These are phyloP conservation scores for Pythium brachiatum DNA, from an alignment of 352 stramenopile genomes.

Conservation along the genomic window DNA sequence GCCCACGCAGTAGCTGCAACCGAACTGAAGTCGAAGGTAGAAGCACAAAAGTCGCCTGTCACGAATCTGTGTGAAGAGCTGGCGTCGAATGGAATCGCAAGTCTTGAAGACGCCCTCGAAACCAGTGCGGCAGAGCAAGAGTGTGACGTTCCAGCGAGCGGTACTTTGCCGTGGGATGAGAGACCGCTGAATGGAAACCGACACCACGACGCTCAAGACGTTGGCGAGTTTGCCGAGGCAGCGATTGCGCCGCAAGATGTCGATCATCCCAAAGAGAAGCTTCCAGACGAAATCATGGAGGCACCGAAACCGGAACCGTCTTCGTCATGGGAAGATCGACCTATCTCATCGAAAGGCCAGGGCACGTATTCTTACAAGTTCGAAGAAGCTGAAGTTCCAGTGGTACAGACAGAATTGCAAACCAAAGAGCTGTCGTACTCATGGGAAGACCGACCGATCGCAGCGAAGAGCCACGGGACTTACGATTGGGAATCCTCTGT, in stretches of 20 bases:
- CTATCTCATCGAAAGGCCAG: neutral
- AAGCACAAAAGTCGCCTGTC: slow-evolving; percentile 5
- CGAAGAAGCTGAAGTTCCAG: neutral
- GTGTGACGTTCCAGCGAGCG: neutral
- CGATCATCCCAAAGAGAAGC: neutral
- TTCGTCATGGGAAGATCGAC: slow-evolving; percentile 16
- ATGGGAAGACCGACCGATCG: slow-evolving; percentile 21
- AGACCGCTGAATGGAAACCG: slow-evolving; percentile 10
- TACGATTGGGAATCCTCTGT: slow-evolving; percentile 10
- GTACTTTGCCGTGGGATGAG: slow-evolving; percentile 6
- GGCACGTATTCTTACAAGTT: neutral
- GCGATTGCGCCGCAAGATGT: neutral
- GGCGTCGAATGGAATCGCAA: slow-evolving; percentile 14
- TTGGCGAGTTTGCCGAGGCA: neutral
- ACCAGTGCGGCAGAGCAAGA: neutral
- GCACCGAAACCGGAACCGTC: neutral
- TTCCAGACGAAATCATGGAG: neutral
- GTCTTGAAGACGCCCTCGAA: neutral
- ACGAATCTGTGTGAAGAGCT: slow-evolving; percentile 12
- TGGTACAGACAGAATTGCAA: neutral
- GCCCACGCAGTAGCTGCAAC: neutral
- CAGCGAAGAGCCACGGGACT: slow-evolving; percentile 1
- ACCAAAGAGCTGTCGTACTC: neutral
- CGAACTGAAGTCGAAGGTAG: neutral
- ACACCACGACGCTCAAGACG: neutral